Evolutionary conservation across 805 yeast species (phyloP).

Genomic region (Lachancea waltii): DNA sequence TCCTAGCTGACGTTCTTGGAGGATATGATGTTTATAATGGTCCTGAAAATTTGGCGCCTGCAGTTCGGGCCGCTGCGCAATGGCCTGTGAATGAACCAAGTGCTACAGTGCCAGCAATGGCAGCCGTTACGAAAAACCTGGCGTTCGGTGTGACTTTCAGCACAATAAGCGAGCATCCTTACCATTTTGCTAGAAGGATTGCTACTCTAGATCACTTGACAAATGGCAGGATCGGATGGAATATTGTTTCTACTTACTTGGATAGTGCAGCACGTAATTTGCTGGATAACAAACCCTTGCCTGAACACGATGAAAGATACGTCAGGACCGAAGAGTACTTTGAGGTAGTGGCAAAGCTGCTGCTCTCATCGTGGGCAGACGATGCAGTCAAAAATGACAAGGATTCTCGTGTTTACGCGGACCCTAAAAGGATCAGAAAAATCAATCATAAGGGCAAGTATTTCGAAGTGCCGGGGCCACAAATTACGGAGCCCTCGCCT

Average conservation of each 20-base stretch:
- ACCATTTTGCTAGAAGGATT: conserved; percentile 34
- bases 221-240: conserved; percentile 39
- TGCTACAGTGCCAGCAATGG: conserved; percentile 35
- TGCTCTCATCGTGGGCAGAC: conserved; percentile 36
- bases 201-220: conserved; percentile 38
- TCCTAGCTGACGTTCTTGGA: conserved; percentile 36
- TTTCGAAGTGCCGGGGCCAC: conserved; percentile 36
- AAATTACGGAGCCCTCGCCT: conserved; percentile 34
- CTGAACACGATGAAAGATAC: conserved; percentile 37
- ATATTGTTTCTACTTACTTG: conserved; percentile 37
- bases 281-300: conserved; percentile 30
- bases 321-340: conserved; percentile 35
- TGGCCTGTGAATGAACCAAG: conserved; percentile 36
- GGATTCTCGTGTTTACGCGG: conserved; percentile 26
- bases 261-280: conserved; percentile 37
- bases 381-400: conserved; percentile 23
- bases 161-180: conserved; percentile 38
- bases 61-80: conserved; percentile 23
- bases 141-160: conserved; percentile 37
- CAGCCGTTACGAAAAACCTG: conserved; percentile 34
- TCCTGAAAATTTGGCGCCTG: conserved; percentile 12
- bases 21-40: conserved; percentile 34
- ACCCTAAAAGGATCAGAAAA: conserved; percentile 33
- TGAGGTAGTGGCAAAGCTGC: conserved; percentile 33
- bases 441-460: conserved; percentile 35